Base-by-base conservation (phyloP, 345 rosid species). In the Turritis glabra region DNA sequence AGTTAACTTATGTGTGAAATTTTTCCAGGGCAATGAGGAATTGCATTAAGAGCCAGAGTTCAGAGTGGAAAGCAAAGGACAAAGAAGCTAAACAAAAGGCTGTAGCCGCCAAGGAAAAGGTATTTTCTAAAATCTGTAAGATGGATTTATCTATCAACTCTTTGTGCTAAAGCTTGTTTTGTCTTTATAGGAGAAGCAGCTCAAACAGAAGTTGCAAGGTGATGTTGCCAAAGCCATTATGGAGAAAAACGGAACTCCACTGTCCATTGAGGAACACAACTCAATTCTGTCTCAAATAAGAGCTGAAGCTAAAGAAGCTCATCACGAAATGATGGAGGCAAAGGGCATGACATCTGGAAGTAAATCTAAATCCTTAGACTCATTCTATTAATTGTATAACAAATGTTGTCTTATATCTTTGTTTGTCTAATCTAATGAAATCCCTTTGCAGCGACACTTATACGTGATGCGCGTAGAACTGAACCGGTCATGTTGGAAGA, bases 391-490 rank as follows among this genome's bases (percentile, higher is more conserved):
- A 48, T n/a, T 7, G 21, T n/a, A 21, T 17, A 2, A 35, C 35
- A 8, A 27, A 54, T 18, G 44, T 37, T 25, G 18, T 37, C 11
- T 38, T 60, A 7, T 13, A 22, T 58, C 5, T 57, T 6, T 7
- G 12, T 21, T 13, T 60, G 5, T 59, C 38, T 59, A 13, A 37
- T 11, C 3, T 38, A 19, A 35, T 21, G 27, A 59, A 21, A 37
- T 37, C 7, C 1, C 13, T 38, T 22, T 56, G 79, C 77, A 89
- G 88, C 70, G 68, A 64, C 35, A 25, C 83, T 64, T 65, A 82
- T 83, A 80, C 79, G 85, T 62, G 93, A 86, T 86, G 96, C 93
- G 57, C 85, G 86, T 75, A 88, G 97, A 82, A 89, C 89, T 0
- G 92, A 83, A 15, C 84, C 89, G 21, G 48, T 88, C 51, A 13